Base-by-base conservation (phyloP, 352 stramenopile genomes). In the Phytophthora pisi region DNA sequence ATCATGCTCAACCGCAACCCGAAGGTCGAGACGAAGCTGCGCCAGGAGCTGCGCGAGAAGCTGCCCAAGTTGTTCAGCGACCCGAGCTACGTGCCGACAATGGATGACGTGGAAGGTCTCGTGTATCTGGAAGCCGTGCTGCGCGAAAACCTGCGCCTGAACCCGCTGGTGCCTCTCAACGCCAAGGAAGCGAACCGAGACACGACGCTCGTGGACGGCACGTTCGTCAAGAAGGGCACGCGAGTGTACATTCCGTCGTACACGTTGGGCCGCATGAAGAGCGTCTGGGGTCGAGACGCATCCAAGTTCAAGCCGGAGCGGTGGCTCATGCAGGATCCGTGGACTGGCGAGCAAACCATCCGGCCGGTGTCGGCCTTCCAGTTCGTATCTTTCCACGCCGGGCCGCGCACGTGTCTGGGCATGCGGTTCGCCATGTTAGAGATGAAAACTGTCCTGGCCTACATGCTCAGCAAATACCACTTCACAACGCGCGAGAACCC, bases 1-100 rank as follows among this genome's bases (percentile, higher is more conserved):
- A 83, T 89, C 54, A 78, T 81, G 58, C 64, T 97, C 4, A 77
- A 78, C 51, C 79, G 75, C 13, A 72, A 95, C 61, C 88, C 87
- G 11, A 55, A 86, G 16, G 74, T 90, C 1, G 57, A 75, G 46
- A 61, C 66, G 0, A 79, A 80, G 28, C 66, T 93, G 23, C 67
- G 78, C 0, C 65, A 77, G 9, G 86, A 94, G 50, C 63, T 93
- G 6, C 31, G 63, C 4, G 61, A 71, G 40, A 84, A 80, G 46
- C 68, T 84, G 15, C 80, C 65, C 4, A 58, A 50, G 34, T 46
- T 74, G 18, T 78, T 74, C 40, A 77, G 52, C 26, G 72, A 65
- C 59, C 47, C 55, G 8, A 66, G 61, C 11, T 74, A 77, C 53
- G 49, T 84, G n/a, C 74, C 74, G 0, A 81, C 69, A 0, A 65